Conservation (phyloP, 1,139 yeast genomes). For the Sugiyamaella xylanicola region DNA sequence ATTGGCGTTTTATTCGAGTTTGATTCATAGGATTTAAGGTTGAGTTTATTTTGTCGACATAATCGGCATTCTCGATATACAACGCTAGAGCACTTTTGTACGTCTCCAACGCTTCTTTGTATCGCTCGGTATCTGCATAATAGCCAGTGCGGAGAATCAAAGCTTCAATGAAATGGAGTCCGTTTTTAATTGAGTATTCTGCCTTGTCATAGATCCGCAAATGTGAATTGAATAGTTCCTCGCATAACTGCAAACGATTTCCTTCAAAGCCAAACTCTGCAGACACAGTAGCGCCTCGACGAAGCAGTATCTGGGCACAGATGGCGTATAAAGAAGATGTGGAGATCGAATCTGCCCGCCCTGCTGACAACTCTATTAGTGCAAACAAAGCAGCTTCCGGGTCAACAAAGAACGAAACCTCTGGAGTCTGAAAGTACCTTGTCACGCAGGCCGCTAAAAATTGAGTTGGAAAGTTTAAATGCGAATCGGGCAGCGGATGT, state of each 20-base stretch:
- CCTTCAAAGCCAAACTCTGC: constrained; percentile 13
- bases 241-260: constrained; percentile 12
- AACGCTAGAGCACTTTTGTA: constrained; percentile 7
- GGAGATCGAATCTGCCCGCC: background rate
- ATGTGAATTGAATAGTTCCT: constrained; percentile 12
- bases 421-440: constrained; percentile 18
- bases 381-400: constrained; percentile 13
- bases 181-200: background rate
- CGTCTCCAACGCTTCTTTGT: constrained; percentile 9
- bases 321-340: constrained; percentile 14
- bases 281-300: constrained; percentile 15
- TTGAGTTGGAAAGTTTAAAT: constrained; percentile 13
- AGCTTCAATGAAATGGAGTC: constrained; percentile 10
- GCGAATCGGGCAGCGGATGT: background rate
- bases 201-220: background rate
- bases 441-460: constrained; percentile 15
- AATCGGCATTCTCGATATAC: constrained; percentile 4
- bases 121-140: constrained; percentile 13
- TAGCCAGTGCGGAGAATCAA: constrained; percentile 13
- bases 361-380: background rate
- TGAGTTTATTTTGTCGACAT: background rate
- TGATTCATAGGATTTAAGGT: background rate
- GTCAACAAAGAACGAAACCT: constrained; percentile 16
- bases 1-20: constrained; percentile 3
- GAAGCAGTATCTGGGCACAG: constrained; percentile 17